Conservation (phyloP, 2,329 filamentous ascomycete species). For the Cytospora paraplurivora region DNA sequence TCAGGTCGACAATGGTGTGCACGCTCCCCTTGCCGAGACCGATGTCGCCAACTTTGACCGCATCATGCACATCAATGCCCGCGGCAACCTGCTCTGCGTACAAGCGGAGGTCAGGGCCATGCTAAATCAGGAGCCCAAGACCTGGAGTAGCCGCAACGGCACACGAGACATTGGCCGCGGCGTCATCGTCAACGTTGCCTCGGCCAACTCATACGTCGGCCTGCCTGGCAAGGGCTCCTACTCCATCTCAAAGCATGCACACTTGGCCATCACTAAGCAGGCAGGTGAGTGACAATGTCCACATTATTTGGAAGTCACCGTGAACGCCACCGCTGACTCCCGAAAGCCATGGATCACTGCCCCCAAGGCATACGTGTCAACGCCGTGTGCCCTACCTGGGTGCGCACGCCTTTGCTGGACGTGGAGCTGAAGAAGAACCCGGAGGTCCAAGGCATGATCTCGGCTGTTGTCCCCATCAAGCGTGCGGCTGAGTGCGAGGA, state of each 20-base stretch:
- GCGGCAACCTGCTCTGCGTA: slow-evolving; percentile 30
- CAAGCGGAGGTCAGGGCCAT: slow-evolving; percentile 28
- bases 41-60: slow-evolving; percentile 31
- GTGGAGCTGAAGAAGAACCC: slow-evolving; percentile 28
- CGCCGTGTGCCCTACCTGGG: slow-evolving; percentile 30
- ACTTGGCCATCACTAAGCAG: slow-evolving; percentile 30
- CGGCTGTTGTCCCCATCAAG: slow-evolving; percentile 28
- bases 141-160: slow-evolving; percentile 29
- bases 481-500: slow-evolving; percentile 30
- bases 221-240: slow-evolving; percentile 29
- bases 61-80: slow-evolving; percentile 33
- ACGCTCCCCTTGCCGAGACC: slow-evolving; percentile 29
- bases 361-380: slow-evolving; percentile 30
- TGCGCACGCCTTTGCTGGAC: slow-evolving; percentile 29
- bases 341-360: slow-evolving; percentile 27
- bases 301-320: no score
- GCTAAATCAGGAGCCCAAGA: slow-evolving; percentile 30
- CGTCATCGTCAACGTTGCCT: slow-evolving; percentile 30
- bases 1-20: slow-evolving; percentile 28
- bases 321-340: slow-evolving; percentile 1
- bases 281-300: slow-evolving; percentile 21
- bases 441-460: slow-evolving; percentile 28
- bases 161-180: slow-evolving; percentile 31
- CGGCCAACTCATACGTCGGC: slow-evolving; percentile 29
- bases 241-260: slow-evolving; percentile 32